Conservation (phyloP, 352 stramenopile species). For the Phytophthora sojae region DNA sequence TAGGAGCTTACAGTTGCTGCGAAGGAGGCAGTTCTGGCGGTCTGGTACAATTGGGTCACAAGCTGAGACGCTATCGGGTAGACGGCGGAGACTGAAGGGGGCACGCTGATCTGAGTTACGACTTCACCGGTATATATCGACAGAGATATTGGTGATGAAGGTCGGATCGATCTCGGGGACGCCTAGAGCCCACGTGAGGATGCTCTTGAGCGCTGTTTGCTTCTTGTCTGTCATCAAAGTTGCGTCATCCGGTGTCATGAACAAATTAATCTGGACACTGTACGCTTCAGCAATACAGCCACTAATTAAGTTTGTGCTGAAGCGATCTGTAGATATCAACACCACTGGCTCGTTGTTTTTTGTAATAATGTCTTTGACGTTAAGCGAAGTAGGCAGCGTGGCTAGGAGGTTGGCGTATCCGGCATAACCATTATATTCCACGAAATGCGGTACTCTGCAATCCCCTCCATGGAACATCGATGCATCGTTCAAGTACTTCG, state of each 20-base stretch:
- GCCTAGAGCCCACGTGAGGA: conserved; percentile 1
- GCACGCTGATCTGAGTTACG: background rate
- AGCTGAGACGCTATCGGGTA: background rate
- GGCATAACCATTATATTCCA: conserved; percentile 3
- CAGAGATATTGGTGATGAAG: conserved; percentile 9
- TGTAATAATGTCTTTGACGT: background rate
- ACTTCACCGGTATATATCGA: conserved; percentile 6
- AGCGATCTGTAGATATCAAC: background rate
- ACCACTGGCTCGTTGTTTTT: background rate
- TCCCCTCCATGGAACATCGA: background rate
- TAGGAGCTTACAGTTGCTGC: background rate
- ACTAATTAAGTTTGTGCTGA: conserved; percentile 4
- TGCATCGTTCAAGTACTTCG: background rate
- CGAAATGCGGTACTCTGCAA: conserved; percentile 6
- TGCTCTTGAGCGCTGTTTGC: conserved; percentile 3
- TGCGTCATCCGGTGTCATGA: background rate
- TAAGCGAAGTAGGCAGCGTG: background rate
- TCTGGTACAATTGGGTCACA: conserved; percentile 1
- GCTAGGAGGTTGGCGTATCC: background rate
- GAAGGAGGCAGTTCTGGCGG: background rate
- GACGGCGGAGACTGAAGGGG: conserved; percentile 7
- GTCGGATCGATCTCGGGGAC: conserved; percentile 14
- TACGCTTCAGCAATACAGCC: conserved; percentile 7
- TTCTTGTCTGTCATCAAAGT: background rate
- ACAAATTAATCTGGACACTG: background rate